A percentile compares a stretch with the other conserved stretches of the same genome.
Conservation (phyloP, 306 rosid species). For the Amphicarpaea edgeworthii region DNA sequence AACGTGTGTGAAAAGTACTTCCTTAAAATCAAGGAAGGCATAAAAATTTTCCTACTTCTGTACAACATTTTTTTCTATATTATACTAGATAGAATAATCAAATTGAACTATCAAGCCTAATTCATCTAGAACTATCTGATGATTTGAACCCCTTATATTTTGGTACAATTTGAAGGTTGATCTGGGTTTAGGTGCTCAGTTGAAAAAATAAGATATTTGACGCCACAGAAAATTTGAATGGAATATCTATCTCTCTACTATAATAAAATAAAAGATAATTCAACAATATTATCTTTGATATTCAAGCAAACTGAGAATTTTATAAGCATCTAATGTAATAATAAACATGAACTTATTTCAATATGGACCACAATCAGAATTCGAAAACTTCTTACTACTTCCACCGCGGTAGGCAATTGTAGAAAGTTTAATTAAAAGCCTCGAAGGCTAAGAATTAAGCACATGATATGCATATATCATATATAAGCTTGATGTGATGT, state of each 20-base stretch:
- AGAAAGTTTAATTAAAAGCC: not conserved
- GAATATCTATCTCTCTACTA: no score
- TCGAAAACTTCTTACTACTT: not conserved
- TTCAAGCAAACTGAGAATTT: not conserved
- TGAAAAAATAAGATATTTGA: not conserved
- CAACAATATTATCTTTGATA: not conserved
- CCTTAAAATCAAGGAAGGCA: no score
- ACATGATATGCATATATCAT: not conserved
- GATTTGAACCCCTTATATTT: no score
- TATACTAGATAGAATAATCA: no score
- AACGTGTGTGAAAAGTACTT: no score
- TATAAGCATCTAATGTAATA: not conserved
- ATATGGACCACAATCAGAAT: not conserved
- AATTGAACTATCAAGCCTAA: no score
- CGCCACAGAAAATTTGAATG: not conserved
- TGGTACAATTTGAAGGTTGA: not conserved
- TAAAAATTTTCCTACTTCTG: no score
- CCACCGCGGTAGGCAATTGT: not conserved
- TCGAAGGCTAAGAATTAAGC: not conserved
- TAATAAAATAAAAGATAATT: not conserved
- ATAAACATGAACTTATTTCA: not conserved
- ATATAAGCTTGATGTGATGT: no score
- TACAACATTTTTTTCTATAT: no score
- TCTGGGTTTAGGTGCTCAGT: not conserved
- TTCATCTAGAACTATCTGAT: no score